Percentiles rank a stretch among this genome's conserved stretches.
Conservation (phyloP, 1,284 basidiomycete genomes). For the Pseudozyma hubeiensis region DNA sequence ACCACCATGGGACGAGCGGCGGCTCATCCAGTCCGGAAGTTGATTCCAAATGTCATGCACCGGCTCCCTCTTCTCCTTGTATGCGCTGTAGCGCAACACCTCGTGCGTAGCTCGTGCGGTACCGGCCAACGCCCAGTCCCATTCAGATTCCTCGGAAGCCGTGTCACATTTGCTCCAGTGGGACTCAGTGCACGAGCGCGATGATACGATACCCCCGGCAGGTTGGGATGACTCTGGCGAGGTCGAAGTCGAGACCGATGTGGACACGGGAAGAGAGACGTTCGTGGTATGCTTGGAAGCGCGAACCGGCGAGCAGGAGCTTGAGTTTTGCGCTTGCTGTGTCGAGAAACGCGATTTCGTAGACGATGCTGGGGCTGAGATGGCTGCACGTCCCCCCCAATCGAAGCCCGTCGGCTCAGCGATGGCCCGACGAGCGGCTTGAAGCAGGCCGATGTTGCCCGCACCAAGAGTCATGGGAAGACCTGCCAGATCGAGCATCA, state of each 20-base stretch:
- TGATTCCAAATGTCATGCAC: constrained; percentile 51
- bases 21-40: constrained; percentile 48
- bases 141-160: constrained; percentile 36
- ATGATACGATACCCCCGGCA: constrained; percentile 4
- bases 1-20: constrained; percentile 39
- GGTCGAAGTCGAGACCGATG: constrained; percentile 23
- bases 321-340: constrained; percentile 15
- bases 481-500: constrained; percentile 42
- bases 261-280: constrained; percentile 20
- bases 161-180: constrained; percentile 16
- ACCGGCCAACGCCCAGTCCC: constrained; percentile 50
- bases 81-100: constrained; percentile 25
- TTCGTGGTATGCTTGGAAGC: neutral
- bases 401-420: constrained; percentile 43
- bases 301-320: constrained; percentile 1
- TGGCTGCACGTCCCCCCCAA: constrained; percentile 37
- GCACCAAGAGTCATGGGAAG: constrained; percentile 42
- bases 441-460: constrained; percentile 36
- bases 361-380: constrained; percentile 23
- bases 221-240: constrained; percentile 14
- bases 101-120: constrained; percentile 35
- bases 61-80: constrained; percentile 37
- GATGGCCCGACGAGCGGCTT: constrained; percentile 43
- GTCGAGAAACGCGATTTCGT: constrained; percentile 13
- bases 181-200: constrained; percentile 12